Evolutionary conservation across 331 rosid genomes (phyloP).

Genomic region (Rosa hybrid): DNA sequence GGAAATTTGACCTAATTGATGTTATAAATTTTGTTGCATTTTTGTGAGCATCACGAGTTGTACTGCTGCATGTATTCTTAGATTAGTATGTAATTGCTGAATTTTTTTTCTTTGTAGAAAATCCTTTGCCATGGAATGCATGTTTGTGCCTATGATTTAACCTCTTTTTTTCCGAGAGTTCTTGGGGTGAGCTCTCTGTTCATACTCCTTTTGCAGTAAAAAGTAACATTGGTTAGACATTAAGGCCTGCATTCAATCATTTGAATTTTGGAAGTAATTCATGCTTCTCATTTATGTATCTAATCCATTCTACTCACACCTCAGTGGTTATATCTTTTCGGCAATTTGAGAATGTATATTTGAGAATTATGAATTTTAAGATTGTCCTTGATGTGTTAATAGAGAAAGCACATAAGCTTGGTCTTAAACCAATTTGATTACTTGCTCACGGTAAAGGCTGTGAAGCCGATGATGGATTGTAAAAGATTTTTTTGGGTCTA

Average conservation of each 20-base stretch:
- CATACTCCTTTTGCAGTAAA: not conserved
- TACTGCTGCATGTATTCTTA: not conserved
- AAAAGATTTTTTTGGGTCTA: not conserved
- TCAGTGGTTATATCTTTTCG: not conserved
- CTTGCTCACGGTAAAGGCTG: not conserved
- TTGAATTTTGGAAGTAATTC: not conserved
- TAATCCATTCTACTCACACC: not conserved
- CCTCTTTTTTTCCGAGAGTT: not conserved
- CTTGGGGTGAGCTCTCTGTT: not conserved
- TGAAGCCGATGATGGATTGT: not conserved
- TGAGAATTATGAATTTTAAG: not conserved
- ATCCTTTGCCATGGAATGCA: too few species aligned
- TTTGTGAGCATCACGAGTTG: not conserved
- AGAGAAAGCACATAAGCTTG: not conserved
- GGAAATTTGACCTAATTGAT: not conserved
- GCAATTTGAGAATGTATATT: not conserved
- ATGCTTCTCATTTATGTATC: not conserved
- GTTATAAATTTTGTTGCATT: not conserved
- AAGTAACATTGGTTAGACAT: not conserved
- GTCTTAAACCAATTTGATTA: not conserved
- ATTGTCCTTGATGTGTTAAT: not conserved
- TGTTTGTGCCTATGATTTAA: too few species aligned
- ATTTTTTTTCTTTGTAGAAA: too few species aligned
- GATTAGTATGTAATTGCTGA: not conserved
- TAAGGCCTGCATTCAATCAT: not conserved